Conservation (phyloP, 108 stramenopile species). For the Cafeteria roenbergensis region DNA sequence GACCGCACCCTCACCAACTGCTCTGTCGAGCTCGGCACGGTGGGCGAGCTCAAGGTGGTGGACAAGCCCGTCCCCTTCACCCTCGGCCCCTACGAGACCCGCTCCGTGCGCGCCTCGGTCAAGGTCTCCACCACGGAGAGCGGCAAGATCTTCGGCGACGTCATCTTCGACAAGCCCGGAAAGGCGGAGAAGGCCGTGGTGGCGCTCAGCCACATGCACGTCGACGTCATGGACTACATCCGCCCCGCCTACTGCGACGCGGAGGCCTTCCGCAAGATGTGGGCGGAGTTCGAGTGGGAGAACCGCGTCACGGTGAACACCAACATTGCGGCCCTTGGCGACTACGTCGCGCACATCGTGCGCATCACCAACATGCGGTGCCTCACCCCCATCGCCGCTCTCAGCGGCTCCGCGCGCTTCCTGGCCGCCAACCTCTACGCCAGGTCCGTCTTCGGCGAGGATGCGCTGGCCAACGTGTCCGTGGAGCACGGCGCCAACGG, state of each 20-base stretch:
- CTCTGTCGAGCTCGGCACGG: constrained; percentile 87
- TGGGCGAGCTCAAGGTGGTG: constrained; percentile 98
- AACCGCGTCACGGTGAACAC: constrained; percentile 90
- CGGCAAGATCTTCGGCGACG: constrained; percentile 96
- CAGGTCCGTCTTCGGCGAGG: constrained; percentile 87
- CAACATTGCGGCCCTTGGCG: constrained; percentile 64
- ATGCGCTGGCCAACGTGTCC: constrained; percentile 93
- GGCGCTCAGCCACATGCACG: constrained; percentile 92
- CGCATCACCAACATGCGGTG: constrained; percentile 87
- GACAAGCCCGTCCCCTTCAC: constrained; percentile 87
- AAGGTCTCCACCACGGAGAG: constrained; percentile 98
- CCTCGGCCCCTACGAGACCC: constrained; percentile 84
- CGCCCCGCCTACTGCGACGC: constrained; percentile 84
- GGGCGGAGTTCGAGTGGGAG: constrained; percentile 99
- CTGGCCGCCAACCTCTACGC: constrained; percentile 97
- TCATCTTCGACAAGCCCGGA: constrained; percentile 83
- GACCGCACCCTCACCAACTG: constrained; percentile 83
- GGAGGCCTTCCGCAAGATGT: constrained; percentile 91
- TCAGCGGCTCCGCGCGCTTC: constrained; percentile 62
- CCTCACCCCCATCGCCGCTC: constrained; percentile 65
- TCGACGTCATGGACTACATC: constrained; percentile 99
- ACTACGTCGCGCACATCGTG: constrained; percentile 85
- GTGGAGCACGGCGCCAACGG: constrained; percentile 92
- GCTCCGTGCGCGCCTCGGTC: constrained; percentile 80
- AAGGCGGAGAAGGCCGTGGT: constrained; percentile 82